These are phyloP conservation scores for Corniculantispora saksenae DNA, from an alignment of 2,329 filamentous ascomycete genomes.

Conservation along the genomic window DNA sequence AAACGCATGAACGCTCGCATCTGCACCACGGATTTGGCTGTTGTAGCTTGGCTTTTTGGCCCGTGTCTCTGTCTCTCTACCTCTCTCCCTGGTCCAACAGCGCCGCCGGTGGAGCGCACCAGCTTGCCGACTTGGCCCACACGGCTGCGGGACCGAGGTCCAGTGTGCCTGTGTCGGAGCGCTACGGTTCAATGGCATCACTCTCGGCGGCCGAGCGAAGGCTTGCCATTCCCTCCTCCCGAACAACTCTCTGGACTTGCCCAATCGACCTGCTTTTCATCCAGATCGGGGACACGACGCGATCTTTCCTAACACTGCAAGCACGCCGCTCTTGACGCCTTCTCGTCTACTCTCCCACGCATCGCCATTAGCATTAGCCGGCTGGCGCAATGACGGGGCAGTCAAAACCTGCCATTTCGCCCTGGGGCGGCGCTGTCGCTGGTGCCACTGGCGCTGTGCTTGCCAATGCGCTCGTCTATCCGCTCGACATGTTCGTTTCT, in stretches of 20 bases:
- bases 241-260: background rate
- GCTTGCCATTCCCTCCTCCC: background rate
- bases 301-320: background rate
- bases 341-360: background rate
- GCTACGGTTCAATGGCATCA: conserved; percentile 14
- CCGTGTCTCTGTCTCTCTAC: background rate
- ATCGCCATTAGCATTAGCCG: background rate
- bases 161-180: conserved; percentile 18
- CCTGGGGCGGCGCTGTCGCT: conserved; percentile 91
- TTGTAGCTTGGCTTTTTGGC: background rate
- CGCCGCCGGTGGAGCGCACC: background rate
- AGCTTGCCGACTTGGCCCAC: conserved; percentile 13
- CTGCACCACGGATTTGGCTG: background rate
- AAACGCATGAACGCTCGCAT: background rate
- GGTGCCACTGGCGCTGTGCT: conserved; percentile 91
- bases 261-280: background rate
- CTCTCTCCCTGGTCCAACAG: too few relatives aligned
- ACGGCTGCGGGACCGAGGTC: conserved; percentile 18
- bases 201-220: background rate
- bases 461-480: conserved; percentile 94
- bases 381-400: conserved; percentile 49
- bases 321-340: background rate
- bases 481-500: conserved; percentile 82
- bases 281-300: background rate
- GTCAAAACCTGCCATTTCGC: conserved; percentile 74